Base-by-base conservation (phyloP, 371 early-diverging fungal species). In the Mucor irregularis region DNA sequence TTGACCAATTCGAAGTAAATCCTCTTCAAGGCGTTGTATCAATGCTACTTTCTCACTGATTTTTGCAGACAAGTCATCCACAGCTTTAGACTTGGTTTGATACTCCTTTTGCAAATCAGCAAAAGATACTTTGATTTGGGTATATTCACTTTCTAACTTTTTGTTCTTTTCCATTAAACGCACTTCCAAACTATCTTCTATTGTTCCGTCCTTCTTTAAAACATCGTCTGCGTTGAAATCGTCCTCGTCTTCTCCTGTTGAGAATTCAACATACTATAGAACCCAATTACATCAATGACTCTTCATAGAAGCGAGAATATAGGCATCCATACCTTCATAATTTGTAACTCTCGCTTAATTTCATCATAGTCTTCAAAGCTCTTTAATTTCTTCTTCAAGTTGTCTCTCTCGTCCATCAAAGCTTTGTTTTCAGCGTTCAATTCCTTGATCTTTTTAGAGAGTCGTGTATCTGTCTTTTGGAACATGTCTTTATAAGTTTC, bases 141-240 rank as follows among this genome's bases (percentile, higher is more conserved):
- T 89, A 30, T 87, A 74, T n/a, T 85, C 85, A 53, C 77, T 88
- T 66, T 92, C 89, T 26, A 94, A 63, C 21, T 84, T 76, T 66
- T 90, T 90, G 78, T 90, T 93, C 66, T 92, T 91, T n/a, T 85
- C 84, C 75, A 92, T 84, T 49, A 93, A 56, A 24, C 87, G 81
- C 16, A 82, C 78, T 65, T 93, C 93, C 14, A 93, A 60, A 13
- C 86, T 69, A n/a, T 71, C 64, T 24, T 60, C 61, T 7, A 64
- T n/a, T 3, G 56, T 56, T 2, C 43, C 51, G 24, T 68, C 68
- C 39, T 69, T 56, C 22, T 64, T 66, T 1, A 78, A 54, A 8
- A 78, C 74, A 34, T 67, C 70, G 16, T 68, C 52, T 16, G 79
- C 76, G 39, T 74, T 64, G 24, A 79, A 79, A 26, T 72, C 76